Conservation (phyloP, 192 early-diverging fungal species). For the Coemansia reversa region DNA sequence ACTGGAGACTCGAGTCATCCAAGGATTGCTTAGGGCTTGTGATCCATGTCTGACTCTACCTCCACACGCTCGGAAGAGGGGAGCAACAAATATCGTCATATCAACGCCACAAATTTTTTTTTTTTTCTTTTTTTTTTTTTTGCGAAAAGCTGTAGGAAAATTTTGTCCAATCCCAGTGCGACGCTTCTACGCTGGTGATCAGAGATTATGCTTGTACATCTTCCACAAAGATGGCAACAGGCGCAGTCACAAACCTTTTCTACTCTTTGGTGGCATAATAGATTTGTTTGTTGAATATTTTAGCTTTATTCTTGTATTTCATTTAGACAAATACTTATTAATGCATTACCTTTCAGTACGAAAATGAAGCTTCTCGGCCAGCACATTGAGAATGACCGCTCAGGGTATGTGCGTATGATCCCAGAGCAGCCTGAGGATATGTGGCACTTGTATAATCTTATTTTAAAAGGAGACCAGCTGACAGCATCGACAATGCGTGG, state of each 20-base stretch:
- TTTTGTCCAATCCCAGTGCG: background rate
- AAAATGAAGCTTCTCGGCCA: conserved; percentile 73
- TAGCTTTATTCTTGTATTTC: background rate
- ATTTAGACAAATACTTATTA: background rate
- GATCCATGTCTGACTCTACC: no score
- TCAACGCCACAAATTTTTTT: no score
- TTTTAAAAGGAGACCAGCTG: conserved; percentile 82
- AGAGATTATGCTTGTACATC: background rate
- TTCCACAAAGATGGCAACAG: background rate
- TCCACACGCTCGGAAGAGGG: no score
- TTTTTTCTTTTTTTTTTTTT: no score
- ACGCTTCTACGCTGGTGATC: background rate
- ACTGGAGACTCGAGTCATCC: no score
- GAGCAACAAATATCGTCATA: no score
- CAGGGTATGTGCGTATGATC: conserved; percentile 77
- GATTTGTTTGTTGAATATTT: background rate
- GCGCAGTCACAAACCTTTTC: background rate
- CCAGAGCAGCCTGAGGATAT: conserved; percentile 95
- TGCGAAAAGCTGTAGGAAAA: no score
- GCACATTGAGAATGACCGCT: conserved; percentile 73
- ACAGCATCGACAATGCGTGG: conserved; percentile 86
- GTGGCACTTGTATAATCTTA: conserved; percentile 94
- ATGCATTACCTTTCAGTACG: background rate
- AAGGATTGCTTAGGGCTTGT: no score
- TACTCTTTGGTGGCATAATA: background rate